phyloP scores from a whole-genome alignment of 495 filamentous ascomycete genomes.

The Trichoderma virens region DNA sequence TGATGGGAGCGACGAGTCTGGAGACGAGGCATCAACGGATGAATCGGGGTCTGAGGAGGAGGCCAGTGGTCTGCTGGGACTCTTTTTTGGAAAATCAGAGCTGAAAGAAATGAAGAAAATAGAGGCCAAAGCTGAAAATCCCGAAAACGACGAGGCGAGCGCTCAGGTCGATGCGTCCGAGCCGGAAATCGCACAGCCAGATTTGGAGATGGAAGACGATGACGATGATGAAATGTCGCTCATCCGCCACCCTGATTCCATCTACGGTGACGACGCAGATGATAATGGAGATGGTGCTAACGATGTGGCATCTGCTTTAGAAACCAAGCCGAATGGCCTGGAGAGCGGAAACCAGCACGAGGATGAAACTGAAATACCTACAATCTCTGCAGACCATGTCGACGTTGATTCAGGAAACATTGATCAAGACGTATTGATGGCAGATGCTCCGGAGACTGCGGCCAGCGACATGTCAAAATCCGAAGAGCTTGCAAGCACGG shows the following conservation, averaged over 20 bases:
- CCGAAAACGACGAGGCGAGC: not conserved
- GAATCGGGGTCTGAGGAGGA: not conserved
- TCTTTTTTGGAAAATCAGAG: slow-evolving; percentile 48
- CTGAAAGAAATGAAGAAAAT: slow-evolving; percentile 31
- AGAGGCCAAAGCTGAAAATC: slow-evolving; percentile 15
- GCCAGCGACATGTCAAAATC: not conserved
- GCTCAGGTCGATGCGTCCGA: not conserved
- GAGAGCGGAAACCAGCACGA: not conserved
- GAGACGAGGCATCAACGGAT: slow-evolving; percentile 26
- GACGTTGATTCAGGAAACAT: not conserved
- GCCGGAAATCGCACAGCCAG: slow-evolving; percentile 18
- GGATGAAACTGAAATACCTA: not conserved
- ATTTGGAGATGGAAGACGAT: not conserved
- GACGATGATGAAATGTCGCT: slow-evolving; percentile 9
- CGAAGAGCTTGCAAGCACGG: not conserved
- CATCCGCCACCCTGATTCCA: not conserved
- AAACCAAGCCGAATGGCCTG: not conserved
- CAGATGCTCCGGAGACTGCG: not conserved
- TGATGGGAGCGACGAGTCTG: slow-evolving; percentile 31
- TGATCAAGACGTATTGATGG: not conserved
- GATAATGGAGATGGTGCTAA: not conserved
- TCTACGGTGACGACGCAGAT: not conserved
- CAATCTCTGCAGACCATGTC: not conserved
- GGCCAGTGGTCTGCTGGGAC: slow-evolving; percentile 45
- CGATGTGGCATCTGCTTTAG: not conserved